Percentiles rank a stretch among this genome's conserved stretches.
These are phyloP conservation scores for Epichloe festucae DNA, from an alignment of 2,329 filamentous ascomycete species.

Conservation along the genomic window DNA sequence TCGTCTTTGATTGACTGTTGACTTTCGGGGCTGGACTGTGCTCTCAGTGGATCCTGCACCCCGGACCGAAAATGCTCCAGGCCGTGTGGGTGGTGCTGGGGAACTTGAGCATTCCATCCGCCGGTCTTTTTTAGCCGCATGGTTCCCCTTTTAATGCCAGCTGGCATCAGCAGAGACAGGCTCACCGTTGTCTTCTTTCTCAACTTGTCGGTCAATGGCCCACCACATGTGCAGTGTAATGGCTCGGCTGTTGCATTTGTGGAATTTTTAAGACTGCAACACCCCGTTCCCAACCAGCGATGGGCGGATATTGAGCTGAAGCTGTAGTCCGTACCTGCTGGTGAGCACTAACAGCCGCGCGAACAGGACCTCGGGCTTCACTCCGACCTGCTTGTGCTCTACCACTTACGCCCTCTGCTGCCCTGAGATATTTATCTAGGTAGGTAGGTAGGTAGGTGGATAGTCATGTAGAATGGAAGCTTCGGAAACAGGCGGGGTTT, in stretches of 20 bases:
- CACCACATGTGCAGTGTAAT: not conserved
- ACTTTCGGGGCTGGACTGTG: too few relatives aligned
- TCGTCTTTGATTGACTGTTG: too few relatives aligned
- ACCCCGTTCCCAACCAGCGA: not conserved
- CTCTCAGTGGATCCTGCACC: not conserved
- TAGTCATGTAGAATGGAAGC: not conserved
- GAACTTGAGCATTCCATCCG: not conserved
- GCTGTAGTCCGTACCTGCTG: not conserved
- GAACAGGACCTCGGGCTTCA: not conserved
- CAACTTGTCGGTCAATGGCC: not conserved
- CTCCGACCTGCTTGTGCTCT: not conserved
- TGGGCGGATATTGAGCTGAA: not conserved
- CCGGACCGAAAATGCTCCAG: too few relatives aligned
- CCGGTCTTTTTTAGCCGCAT: not conserved
- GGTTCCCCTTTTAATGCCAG: not conserved
- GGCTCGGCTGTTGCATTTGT: not conserved
- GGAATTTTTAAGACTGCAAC: not conserved
- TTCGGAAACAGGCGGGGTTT: not conserved
- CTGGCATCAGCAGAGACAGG: not conserved
- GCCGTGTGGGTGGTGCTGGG: too few relatives aligned
- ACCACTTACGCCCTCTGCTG: too few relatives aligned
- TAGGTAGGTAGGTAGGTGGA: not conserved
- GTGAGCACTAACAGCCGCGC: too few relatives aligned
- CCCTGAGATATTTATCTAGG: not conserved
- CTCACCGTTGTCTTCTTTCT: not conserved